Evolutionary conservation across 768 basidiomycete genomes (phyloP).

Genomic region (Termitomyces sp.): DNA sequence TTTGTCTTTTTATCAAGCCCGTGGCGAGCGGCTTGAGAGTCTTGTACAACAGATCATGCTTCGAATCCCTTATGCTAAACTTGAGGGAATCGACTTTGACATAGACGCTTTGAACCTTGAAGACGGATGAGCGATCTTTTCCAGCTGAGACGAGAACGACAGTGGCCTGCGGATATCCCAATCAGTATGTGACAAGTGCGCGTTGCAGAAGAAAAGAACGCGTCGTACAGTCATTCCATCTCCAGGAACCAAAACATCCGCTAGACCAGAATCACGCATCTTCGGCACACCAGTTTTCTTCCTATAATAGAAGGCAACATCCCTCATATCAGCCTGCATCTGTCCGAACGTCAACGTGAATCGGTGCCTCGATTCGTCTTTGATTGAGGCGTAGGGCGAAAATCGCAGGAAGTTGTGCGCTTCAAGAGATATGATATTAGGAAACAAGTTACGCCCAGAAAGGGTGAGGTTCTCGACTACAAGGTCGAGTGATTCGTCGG

Average conservation of each 20-base stretch:
- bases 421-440: constrained; percentile 68
- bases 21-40: constrained; percentile 76
- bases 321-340: constrained; percentile 91
- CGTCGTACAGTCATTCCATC: constrained; percentile 63
- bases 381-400: constrained; percentile 61
- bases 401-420: constrained; percentile 83
- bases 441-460: constrained; percentile 86
- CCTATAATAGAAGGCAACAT: constrained; percentile 87
- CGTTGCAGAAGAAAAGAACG: constrained; percentile 3
- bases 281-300: constrained; percentile 83
- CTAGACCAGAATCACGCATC: constrained; percentile 76
- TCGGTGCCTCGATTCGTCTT: constrained; percentile 63
- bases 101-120: constrained; percentile 64
- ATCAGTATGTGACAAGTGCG: background rate
- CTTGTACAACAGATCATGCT: constrained; percentile 88
- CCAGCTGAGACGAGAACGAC: constrained; percentile 56
- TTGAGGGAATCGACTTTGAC: constrained; percentile 86
- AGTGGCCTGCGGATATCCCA: constrained; percentile 33
- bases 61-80: constrained; percentile 87
- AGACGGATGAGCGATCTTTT: constrained; percentile 65
- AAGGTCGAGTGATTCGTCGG: constrained; percentile 79
- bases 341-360: constrained; percentile 75
- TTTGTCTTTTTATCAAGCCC: constrained; percentile 74
- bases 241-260: constrained; percentile 83
- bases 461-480: constrained; percentile 92